Base-by-base conservation (phyloP, 2,329 filamentous ascomycete species). In the Cladosporium sphaerospermum region DNA sequence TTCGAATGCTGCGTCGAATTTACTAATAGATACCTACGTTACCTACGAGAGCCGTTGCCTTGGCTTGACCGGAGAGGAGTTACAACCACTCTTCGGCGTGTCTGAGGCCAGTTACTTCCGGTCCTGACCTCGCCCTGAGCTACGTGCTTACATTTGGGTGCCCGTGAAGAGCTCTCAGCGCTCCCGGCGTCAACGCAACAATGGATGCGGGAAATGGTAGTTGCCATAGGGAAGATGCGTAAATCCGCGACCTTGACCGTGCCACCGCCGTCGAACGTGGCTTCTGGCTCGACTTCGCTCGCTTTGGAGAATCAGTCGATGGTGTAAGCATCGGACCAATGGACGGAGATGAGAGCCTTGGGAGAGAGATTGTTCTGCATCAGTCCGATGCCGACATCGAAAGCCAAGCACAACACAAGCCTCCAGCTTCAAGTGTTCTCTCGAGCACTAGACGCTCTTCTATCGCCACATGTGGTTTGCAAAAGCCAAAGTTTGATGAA, bases 31-130 rank as follows among this genome's bases (percentile, higher is more conserved):
- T 9, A 43, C 49, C 9, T 32, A 52, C 52, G 45, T 49, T 49
- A 4, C 82, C 84, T 45, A 81, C 80, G 64, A 85, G 87, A 2
- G 85, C 79, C 0, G 82, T 86, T 0, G 83, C 83, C 23, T 79
- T 77, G 0, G 72, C 84, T 2, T 73, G 68, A 19, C 83, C 84
- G 55, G 78, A 72, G 64, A 85, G 81, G 71, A 88, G 87, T 68
- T 86, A 87, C 2, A 87, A 68, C 84, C 84, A 87, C 65, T 87
- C 84, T 60, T 86, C 81, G 4, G 81, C 80, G 79, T 83, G 54
- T 9, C 18, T 41, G 0, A 54, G 8, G 3, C 32, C 23, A 34
- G 40, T 18, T 44, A 31, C 23, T 8, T 3, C 16, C 8, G 78
- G 2, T 70, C 72, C 1, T 28, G 23, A 28, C 4, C 23, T 28